Evolutionary conservation across 148 eudicot genomes (phyloP), one percentile per base, ranked within the genome.

Genomic region (Simmondsia chinensis): DNA sequence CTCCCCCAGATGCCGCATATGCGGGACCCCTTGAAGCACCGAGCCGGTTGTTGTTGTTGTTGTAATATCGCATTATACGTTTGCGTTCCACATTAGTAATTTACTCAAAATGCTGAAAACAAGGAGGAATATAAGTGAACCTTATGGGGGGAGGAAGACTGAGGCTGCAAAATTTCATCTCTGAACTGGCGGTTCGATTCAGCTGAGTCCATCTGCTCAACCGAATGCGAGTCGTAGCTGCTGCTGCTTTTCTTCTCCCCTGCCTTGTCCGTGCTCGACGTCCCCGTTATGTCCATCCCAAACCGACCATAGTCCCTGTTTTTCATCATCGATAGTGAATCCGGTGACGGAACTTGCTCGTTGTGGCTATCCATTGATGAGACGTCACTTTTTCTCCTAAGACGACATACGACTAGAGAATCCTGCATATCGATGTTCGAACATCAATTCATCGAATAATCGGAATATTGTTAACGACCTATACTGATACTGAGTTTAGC

Each of bases 391-490:
- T 83, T 88, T 62, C 41, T 78, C 29, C 84, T 57, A 43, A 88
- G 60, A 20, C 94, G 91, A 33, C 94, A 88, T 28, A 80, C 76
- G 13, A 83, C 91, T 63, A 88, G 43, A n/a, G 70, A 58, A 68
- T 88, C 94, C 97, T 88, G 25, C 43, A 56, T 3, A 53, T 10
- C 14, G 36, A 46, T 23, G 5, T 2, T n/a, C n/a, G n/a, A n/a
- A n/a, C n/a, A n/a, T n/a, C n/a, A n/a, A n/a, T n/a, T n/a, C n/a
- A n/a, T n/a, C n/a, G n/a, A n/a, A n/a, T n/a, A n/a, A n/a, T n/a
- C n/a, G n/a, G n/a, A n/a, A n/a, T n/a, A n/a, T n/a, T n/a, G n/a
- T n/a, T n/a, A n/a, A n/a, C n/a, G n/a, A n/a, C n/a, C n/a, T n/a
- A n/a, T n/a, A n/a, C n/a, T n/a, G n/a, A n/a, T n/a, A n/a, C n/a